A percentile compares a stretch with the other conserved stretches of the same genome.
These are phyloP conservation scores for Lactarius quietus DNA, from an alignment of 768 basidiomycete genomes.

Conservation along the genomic window DNA sequence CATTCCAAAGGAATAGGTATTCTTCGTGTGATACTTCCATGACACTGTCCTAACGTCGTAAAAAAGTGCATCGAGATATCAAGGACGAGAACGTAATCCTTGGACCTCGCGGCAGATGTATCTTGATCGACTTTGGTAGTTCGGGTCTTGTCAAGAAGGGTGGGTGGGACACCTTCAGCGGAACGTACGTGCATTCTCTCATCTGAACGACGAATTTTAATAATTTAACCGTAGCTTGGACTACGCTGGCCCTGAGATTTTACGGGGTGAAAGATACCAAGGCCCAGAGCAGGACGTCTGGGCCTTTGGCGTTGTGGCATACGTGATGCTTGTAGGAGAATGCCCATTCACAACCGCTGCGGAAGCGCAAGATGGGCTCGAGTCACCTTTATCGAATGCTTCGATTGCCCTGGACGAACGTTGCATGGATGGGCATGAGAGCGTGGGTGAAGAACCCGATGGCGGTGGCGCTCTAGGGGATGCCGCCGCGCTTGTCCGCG, in stretches of 20 bases:
- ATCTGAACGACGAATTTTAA: constrained; percentile 21
- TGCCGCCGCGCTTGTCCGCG: constrained; percentile 77
- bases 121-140: constrained; percentile 97
- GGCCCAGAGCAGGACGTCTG: constrained; percentile 98
- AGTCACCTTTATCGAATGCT: constrained; percentile 70
- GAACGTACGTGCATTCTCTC: constrained; percentile 61
- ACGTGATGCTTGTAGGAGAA: constrained; percentile 89
- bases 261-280: constrained; percentile 90
- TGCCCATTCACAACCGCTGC: constrained; percentile 89
- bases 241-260: constrained; percentile 95
- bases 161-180: constrained; percentile 89
- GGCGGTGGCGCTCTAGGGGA: constrained; percentile 83
- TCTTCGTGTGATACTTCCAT: background rate
- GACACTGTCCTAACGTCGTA: constrained; percentile 9
- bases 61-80: constrained; percentile 87
- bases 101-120: constrained; percentile 74
- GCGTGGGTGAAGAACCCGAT: constrained; percentile 72
- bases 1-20: constrained; percentile 89
- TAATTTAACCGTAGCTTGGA: constrained; percentile 54
- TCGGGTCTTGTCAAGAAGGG: constrained; percentile 78
- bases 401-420: constrained; percentile 76
- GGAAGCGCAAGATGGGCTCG: constrained; percentile 84
- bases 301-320: constrained; percentile 96
- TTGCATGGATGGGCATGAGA: constrained; percentile 69
- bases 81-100: constrained; percentile 97